Evolutionary conservation across 1,284 basidiomycete genomes (phyloP).

Genomic region (Cystobasidiaceae sp.): DNA sequence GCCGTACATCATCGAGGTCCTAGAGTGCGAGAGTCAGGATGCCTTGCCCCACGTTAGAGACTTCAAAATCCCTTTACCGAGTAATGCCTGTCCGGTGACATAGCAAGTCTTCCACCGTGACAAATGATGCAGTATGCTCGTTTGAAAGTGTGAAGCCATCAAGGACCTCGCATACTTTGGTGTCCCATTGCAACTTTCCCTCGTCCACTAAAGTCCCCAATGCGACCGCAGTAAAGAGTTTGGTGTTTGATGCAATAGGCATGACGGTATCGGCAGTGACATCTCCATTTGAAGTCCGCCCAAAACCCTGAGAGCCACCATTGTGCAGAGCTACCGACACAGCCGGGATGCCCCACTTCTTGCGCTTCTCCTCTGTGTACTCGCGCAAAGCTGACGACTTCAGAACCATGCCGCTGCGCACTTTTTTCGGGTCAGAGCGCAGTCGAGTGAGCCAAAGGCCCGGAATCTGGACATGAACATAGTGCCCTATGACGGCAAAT

Average conservation of each 20-base stretch:
- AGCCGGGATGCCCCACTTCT: background rate
- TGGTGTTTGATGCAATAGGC: conserved; percentile 1
- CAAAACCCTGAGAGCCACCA: background rate
- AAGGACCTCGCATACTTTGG: background rate
- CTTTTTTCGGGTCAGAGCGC: too few species aligned
- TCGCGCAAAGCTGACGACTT: background rate
- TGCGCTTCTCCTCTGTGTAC: background rate
- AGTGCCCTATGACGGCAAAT: too few species aligned
- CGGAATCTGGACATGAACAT: too few species aligned
- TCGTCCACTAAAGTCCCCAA: conserved; percentile 5
- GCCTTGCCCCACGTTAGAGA: too few species aligned
- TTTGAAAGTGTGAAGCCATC: conserved; percentile 3
- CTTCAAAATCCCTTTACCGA: too few species aligned
- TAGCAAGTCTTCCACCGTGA: conserved; percentile 6
- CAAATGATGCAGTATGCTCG: background rate
- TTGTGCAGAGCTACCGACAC: background rate
- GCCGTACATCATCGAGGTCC: background rate
- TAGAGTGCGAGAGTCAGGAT: background rate
- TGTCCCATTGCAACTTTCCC: conserved; percentile 7
- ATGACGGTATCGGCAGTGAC: background rate
- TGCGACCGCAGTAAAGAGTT: conserved; percentile 11
- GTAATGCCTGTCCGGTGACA: background rate
- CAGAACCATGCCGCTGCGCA: background rate
- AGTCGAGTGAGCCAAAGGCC: too few species aligned
- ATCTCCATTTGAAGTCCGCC: background rate